Base-by-base conservation (phyloP, 1,139 yeast species). In the Geotrichum carabidarum region DNA sequence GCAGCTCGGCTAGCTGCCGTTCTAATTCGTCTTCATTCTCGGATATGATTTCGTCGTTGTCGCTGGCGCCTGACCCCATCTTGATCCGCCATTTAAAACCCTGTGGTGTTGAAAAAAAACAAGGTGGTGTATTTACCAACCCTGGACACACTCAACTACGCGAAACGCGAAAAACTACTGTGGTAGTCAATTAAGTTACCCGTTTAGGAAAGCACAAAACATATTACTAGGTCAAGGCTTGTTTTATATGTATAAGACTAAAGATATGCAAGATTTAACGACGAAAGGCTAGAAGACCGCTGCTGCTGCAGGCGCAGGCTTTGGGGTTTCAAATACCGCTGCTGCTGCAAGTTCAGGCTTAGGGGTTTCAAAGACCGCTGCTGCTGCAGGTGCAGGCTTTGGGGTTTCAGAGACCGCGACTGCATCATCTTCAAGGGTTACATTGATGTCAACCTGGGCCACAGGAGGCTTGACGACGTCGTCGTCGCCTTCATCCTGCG, bases 1-100 rank as follows among this genome's bases (percentile, higher is more conserved):
- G 12, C 45, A 48, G 31, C 31, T 31, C 41, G 31, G 45, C 34
- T n/a, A 48, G 36, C 32, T 48, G 51, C 22, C 51, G 30, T 30
- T 48, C 51, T 8, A 48, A 34, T 9, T 48, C 51, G 12, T 41
- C 46, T 41, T 48, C 51, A 32, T 48, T 35, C 32, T 48, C 51
- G 15, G 51, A 48, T 12, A 41, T 40, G 7, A 48, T 31, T 31
- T 48, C 46, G 2, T 48, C 51, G 9, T 45, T 35, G 34, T 45
- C 49, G 11, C 17, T 36, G 14, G 30, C 32, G 27, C 27, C 27
- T 5, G 32, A 22, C 5, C 14, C 44, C 44, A 42, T 42, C 37
- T 34, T n/a, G 37, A 34, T 34, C 37, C 37, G 4, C 6, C n/a
- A 34, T 34, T n/a, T 34, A 11, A 34, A 34, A 11, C 2, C 14